Evolutionary conservation across 2,329 filamentous ascomycete species (phyloP).

Genomic region (Tolypocladium cylindrosporum): DNA sequence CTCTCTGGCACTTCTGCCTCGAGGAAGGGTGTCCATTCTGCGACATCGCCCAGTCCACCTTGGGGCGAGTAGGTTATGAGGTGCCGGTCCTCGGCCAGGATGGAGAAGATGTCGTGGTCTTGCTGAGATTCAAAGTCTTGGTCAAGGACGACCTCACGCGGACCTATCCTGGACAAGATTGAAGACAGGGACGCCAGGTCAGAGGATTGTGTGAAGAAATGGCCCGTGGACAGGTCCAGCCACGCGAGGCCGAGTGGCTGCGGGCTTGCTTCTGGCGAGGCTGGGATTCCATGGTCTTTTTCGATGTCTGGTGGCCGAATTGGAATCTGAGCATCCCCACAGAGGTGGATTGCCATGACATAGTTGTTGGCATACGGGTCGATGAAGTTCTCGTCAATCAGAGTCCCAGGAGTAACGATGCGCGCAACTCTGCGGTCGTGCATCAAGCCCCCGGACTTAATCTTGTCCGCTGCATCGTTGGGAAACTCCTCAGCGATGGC

Average conservation of each 20-base stretch:
- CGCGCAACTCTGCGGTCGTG: slow-evolving; percentile 79
- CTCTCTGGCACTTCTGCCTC: slow-evolving; percentile 57
- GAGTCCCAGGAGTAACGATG: slow-evolving; percentile 85
- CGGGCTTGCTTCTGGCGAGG: slow-evolving; percentile 3
- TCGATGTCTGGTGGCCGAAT: background rate
- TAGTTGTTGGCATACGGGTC: slow-evolving; percentile 92
- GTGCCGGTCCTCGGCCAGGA: slow-evolving; percentile 67
- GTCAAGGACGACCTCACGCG: slow-evolving; percentile 76
- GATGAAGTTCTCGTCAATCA: slow-evolving; percentile 97
- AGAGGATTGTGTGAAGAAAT: slow-evolving; percentile 78
- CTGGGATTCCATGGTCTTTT: slow-evolving; percentile 1
- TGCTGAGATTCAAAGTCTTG: slow-evolving; percentile 47
- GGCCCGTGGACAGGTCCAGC: slow-evolving; percentile 90
- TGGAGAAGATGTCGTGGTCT: slow-evolving; percentile 50
- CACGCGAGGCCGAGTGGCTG: slow-evolving; percentile 68
- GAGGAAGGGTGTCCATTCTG: slow-evolving; percentile 66
- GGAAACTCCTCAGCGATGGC: slow-evolving; percentile 91
- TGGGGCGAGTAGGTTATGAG: slow-evolving; percentile 62
- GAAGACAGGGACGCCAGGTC: slow-evolving; percentile 65
- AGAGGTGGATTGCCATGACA: slow-evolving; percentile 66
- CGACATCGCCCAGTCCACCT: slow-evolving; percentile 35
- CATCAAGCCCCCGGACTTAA: slow-evolving; percentile 67
- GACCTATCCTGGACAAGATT: slow-evolving; percentile 70
- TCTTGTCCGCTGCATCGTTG: slow-evolving; percentile 57
- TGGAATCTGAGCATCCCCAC: background rate